Evolutionary conservation across 371 early-diverging fungal species (phyloP).

Genomic region (Mucor lusitanicus): DNA sequence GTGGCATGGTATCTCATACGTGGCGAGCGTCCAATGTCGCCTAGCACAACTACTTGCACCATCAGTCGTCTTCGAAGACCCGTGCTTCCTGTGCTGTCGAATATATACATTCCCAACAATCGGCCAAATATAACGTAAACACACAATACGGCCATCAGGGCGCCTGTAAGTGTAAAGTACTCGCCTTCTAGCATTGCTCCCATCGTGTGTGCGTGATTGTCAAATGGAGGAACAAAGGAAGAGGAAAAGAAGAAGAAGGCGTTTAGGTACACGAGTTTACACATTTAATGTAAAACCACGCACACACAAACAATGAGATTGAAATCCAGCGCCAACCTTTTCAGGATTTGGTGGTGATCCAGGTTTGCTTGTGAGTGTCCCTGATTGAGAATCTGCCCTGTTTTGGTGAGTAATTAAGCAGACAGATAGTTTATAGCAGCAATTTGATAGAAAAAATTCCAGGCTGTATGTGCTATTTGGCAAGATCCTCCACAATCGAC

Average conservation of each 20-base stretch:
- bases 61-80: slow-evolving; percentile 30
- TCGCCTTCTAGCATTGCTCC: not conserved
- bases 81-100: slow-evolving; percentile 25
- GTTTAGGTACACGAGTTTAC: not conserved
- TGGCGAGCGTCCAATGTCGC: slow-evolving; percentile 93
- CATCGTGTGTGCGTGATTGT: not conserved
- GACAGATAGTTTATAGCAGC: too few species aligned
- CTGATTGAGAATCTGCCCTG: too few species aligned
- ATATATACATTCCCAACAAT: slow-evolving; percentile 36
- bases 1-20: slow-evolving; percentile 95
- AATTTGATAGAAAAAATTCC: too few species aligned
- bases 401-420: too few species aligned
- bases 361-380: not conserved
- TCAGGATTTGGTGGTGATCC: not conserved
- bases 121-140: slow-evolving; percentile 39
- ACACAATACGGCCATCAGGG: slow-evolving; percentile 42
- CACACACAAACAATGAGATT: not conserved
- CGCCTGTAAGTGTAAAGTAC: slow-evolving; percentile 28
- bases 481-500: too few species aligned
- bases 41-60: slow-evolving; percentile 80
- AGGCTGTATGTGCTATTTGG: too few species aligned
- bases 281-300: too few species aligned
- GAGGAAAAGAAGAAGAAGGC: not conserved
- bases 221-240: not conserved
- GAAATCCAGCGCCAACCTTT: not conserved